A percentile compares a stretch with the other conserved stretches of the same genome.
phyloP scores from a whole-genome alignment of 345 rosid species.

The Acer negundo region DNA sequence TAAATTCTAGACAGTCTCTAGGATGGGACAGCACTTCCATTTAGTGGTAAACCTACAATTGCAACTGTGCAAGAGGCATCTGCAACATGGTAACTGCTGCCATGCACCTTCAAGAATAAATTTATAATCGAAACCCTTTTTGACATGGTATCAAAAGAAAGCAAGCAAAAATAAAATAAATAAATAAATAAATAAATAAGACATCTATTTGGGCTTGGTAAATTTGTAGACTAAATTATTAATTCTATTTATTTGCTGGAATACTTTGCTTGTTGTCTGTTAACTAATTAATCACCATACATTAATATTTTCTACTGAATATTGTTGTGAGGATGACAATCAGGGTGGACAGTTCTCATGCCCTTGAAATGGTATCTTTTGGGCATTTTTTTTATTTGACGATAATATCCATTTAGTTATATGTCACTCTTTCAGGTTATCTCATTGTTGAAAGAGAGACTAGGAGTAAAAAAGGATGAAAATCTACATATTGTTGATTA shows the following conservation, averaged over 20 bases:
- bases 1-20: background rate
- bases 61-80: conserved; percentile 6
- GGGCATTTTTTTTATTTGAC: background rate
- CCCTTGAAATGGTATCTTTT: background rate
- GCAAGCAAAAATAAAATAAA: background rate
- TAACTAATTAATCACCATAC: background rate
- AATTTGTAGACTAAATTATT: background rate
- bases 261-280: background rate
- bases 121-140: background rate
- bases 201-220: background rate
- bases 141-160: background rate
- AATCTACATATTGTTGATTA: conserved; percentile 72
- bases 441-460: conserved; percentile 79
- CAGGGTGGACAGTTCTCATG: background rate
- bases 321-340: background rate
- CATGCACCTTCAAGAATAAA: background rate
- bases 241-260: background rate
- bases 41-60: background rate
- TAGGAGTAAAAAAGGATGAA: conserved; percentile 72
- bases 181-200: too few species aligned
- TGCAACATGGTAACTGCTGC: background rate
- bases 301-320: background rate
- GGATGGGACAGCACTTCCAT: background rate
- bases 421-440: conserved; percentile 58
- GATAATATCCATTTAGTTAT: conserved; percentile 15